Conservation (phyloP, 2,329 filamentous ascomycete genomes). For the Sporothrix sp. region DNA sequence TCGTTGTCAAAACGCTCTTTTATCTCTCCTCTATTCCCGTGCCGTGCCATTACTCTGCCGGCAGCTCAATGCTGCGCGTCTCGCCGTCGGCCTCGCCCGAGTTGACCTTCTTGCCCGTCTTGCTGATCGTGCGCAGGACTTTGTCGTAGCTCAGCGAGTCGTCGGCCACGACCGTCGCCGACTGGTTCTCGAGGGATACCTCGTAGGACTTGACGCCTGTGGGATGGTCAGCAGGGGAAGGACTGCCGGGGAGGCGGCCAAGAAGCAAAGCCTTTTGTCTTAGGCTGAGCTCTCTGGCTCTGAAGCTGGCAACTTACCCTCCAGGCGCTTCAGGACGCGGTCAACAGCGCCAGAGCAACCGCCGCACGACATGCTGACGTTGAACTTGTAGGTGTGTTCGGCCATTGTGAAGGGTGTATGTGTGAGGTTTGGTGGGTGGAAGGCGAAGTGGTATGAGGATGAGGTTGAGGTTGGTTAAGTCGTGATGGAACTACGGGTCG, state of each 20-base stretch:
- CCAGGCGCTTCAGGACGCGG: slow-evolving; percentile 82
- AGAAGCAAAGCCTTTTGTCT: background rate
- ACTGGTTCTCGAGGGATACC: slow-evolving; percentile 79
- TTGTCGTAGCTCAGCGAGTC: slow-evolving; percentile 64
- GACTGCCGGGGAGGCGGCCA: no score
- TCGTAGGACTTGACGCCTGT: slow-evolving; percentile 78
- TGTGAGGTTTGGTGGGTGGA: no score
- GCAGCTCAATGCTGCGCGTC: slow-evolving; percentile 39
- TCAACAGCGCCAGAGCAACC: slow-evolving; percentile 94
- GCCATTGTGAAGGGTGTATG: slow-evolving; percentile 43
- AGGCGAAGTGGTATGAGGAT: background rate
- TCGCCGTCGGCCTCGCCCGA: slow-evolving; percentile 62
- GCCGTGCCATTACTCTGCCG: slow-evolving; percentile 19
- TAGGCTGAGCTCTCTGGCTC: no score
- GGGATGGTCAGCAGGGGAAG: slow-evolving; percentile 12
- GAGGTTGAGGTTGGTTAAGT: background rate
- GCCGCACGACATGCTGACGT: slow-evolving; percentile 86
- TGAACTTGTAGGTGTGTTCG: slow-evolving; percentile 90
- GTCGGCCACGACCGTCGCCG: slow-evolving; percentile 64
- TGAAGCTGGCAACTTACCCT: no score
- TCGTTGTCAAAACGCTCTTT: no score
- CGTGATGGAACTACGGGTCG: background rate
- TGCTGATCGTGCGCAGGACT: slow-evolving; percentile 80
- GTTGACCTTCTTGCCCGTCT: slow-evolving; percentile 90
- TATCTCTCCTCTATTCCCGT: no score